Conservation (phyloP, 768 basidiomycete genomes). For the Phaffia australis region DNA sequence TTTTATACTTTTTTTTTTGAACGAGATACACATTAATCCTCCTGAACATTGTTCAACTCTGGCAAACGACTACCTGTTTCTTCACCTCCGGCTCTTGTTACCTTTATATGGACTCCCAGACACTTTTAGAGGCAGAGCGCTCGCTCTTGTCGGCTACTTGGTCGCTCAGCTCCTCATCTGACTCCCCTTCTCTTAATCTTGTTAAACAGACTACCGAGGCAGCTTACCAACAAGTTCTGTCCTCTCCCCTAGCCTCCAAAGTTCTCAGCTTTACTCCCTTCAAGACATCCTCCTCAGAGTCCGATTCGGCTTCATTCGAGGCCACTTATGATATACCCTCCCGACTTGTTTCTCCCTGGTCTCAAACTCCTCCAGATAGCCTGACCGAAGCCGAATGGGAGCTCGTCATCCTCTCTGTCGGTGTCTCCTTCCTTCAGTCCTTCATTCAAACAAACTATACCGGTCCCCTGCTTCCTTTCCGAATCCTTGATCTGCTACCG, state of each 20-base stretch:
- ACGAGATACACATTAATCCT: too few species aligned
- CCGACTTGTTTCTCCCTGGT: slow-evolving; percentile 32
- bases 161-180: neutral
- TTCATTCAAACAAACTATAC: slow-evolving; percentile 96
- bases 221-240: slow-evolving; percentile 39
- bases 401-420: slow-evolving; percentile 41
- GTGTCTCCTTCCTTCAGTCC: slow-evolving; percentile 70
- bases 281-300: slow-evolving; percentile 40
- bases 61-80: neutral
- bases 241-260: slow-evolving; percentile 37
- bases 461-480: slow-evolving; percentile 53
- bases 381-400: slow-evolving; percentile 13
- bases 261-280: slow-evolving; percentile 38
- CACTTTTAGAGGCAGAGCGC: neutral
- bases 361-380: slow-evolving; percentile 6
- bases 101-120: slow-evolving; percentile 1
- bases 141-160: slow-evolving; percentile 9
- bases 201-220: slow-evolving; percentile 36
- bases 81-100: slow-evolving; percentile 7
- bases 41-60: too few species aligned
- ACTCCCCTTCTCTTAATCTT: slow-evolving; percentile 27
- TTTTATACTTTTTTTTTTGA: too few species aligned
- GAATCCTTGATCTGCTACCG: slow-evolving; percentile 34
- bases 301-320: neutral
- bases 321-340: slow-evolving; percentile 14